phyloP scores from a whole-genome alignment of 805 yeast species.

The Ogataea haglerorum region DNA sequence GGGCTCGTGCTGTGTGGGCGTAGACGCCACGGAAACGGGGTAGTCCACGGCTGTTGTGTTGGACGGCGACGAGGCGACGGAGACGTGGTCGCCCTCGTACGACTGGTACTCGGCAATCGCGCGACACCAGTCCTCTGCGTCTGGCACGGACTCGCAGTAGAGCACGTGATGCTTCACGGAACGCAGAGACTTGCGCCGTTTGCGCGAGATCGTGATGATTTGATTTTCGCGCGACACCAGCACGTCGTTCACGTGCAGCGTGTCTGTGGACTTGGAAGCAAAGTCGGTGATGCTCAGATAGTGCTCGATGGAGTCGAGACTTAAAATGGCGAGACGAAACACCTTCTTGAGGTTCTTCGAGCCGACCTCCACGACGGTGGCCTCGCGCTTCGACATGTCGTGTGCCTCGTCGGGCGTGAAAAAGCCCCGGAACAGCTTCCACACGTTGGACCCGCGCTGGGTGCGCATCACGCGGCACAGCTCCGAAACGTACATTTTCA shows the following conservation, averaged over 20 bases:
- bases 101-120: constrained; percentile 15
- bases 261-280: constrained; percentile 23
- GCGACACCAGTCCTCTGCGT: constrained; percentile 35
- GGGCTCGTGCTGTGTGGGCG: constrained; percentile 12
- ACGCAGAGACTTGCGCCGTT: constrained; percentile 33
- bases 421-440: constrained; percentile 26
- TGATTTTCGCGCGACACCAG: constrained; percentile 23
- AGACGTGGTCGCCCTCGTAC: constrained; percentile 13
- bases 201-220: constrained; percentile 25
- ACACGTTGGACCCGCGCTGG: constrained; percentile 20
- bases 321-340: constrained; percentile 15
- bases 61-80: constrained; percentile 18
- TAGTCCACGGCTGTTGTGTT: constrained; percentile 9
- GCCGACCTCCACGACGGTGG: constrained; percentile 28
- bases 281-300: constrained; percentile 22
- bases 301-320: constrained; percentile 24
- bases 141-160: constrained; percentile 76
- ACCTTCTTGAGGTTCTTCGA: constrained; percentile 26
- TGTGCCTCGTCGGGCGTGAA: constrained; percentile 29
- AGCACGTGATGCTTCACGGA: constrained; percentile 39
- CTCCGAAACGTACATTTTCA: constrained; percentile 31
- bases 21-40: constrained; percentile 7
- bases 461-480: constrained; percentile 24
- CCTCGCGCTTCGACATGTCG: constrained; percentile 23
- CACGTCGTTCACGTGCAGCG: constrained; percentile 22